These are phyloP conservation scores for Andrographis paniculata DNA, from an alignment of 305 asterid species.

Conservation along the genomic window DNA sequence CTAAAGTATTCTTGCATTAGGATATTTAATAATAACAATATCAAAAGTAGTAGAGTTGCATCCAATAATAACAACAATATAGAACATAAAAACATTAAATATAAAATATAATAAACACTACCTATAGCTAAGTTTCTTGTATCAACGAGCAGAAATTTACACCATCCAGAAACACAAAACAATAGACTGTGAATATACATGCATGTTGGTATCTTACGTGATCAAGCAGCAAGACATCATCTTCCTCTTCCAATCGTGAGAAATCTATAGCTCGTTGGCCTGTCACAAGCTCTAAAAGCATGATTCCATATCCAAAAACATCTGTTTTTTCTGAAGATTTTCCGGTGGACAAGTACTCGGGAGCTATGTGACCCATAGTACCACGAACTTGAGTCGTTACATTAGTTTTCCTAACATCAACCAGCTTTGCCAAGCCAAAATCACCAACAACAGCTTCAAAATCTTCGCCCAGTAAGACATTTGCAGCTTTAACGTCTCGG, in stretches of 20 bases:
- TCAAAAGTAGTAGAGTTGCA: no score
- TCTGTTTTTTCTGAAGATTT: neutral
- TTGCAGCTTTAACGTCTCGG: neutral
- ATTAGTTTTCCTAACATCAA: conserved; percentile 1
- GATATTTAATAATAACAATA: no score
- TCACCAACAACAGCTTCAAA: conserved; percentile 3
- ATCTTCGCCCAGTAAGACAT: conserved; percentile 3
- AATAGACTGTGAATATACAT: neutral
- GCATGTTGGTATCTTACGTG: neutral
- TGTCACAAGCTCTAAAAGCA: neutral
- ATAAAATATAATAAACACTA: no score
- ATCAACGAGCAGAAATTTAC: no score
- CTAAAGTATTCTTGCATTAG: no score
- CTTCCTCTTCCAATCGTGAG: conserved; percentile 1
- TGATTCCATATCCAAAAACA: conserved; percentile 4
- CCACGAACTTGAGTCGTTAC: conserved; percentile 2
- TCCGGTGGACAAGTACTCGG: conserved; percentile 3
- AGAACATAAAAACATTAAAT: no score
- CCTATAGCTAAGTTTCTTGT: no score
- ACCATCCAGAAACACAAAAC: neutral
- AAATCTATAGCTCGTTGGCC: conserved; percentile 3
- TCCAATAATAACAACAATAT: no score
- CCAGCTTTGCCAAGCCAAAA: conserved; percentile 4
- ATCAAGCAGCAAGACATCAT: conserved; percentile 2
- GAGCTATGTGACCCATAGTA: conserved; percentile 1